phyloP scores from a whole-genome alignment of 805 yeast species.

The Ogataea methanolica region DNA sequence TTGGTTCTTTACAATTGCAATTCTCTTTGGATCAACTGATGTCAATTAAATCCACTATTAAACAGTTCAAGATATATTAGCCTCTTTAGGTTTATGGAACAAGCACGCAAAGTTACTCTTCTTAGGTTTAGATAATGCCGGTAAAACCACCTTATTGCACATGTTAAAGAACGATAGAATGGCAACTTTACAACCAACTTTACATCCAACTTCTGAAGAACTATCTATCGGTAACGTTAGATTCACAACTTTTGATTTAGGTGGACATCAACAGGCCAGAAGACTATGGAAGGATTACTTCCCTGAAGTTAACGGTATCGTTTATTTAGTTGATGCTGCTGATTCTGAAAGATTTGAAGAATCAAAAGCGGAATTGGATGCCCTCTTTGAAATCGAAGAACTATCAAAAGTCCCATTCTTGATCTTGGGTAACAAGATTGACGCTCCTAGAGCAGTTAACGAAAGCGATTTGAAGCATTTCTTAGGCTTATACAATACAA shows the following conservation, averaged over 20 bases:
- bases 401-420: slow-evolving; percentile 85
- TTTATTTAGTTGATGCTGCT: slow-evolving; percentile 94
- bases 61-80: slow-evolving; percentile 66
- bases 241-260: slow-evolving; percentile 96
- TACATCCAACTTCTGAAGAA: slow-evolving; percentile 98
- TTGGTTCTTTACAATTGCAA: neutral
- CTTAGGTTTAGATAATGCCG: slow-evolving; percentile 96
- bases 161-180: slow-evolving; percentile 92
- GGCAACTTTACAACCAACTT: slow-evolving; percentile 96
- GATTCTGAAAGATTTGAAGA: slow-evolving; percentile 94
- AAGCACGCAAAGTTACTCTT: slow-evolving; percentile 95
- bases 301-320: slow-evolving; percentile 99
- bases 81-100: slow-evolving; percentile 81
- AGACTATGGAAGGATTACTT: slow-evolving; percentile 99
- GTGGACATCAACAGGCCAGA: slow-evolving; percentile 98
- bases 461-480: slow-evolving; percentile 92
- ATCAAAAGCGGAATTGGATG: slow-evolving; percentile 91
- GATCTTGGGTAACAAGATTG: slow-evolving; percentile 94
- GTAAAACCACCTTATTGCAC: slow-evolving; percentile 86
- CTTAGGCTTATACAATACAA: slow-evolving; percentile 80
- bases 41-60: neutral
- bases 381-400: slow-evolving; percentile 89
- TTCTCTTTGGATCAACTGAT: neutral
- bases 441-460: slow-evolving; percentile 87
- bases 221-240: slow-evolving; percentile 93